phyloP scores from a whole-genome alignment of 108 stramenopile genomes.

The Nitzschia sp. region DNA sequence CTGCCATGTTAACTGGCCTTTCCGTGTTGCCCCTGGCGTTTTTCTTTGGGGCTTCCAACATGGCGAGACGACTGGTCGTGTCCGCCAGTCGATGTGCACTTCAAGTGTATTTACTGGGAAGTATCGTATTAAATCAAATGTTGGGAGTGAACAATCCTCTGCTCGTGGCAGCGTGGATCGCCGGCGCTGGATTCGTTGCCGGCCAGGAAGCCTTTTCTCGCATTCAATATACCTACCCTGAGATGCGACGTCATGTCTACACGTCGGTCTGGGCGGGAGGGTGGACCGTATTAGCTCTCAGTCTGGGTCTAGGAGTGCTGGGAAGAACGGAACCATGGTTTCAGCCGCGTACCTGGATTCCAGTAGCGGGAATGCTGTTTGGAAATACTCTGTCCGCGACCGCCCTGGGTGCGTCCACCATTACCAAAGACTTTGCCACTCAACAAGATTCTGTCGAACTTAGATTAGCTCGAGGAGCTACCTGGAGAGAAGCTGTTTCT shows the following conservation, averaged over 20 bases:
- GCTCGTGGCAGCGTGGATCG: constrained; percentile 29
- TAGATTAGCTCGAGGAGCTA: constrained; percentile 37
- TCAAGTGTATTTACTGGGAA: constrained; percentile 29
- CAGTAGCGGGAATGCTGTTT: constrained; percentile 85
- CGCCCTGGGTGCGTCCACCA: constrained; percentile 40
- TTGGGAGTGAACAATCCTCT: constrained; percentile 14
- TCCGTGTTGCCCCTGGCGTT: constrained; percentile 7
- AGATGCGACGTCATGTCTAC: constrained; percentile 21
- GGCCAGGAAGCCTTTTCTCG: constrained; percentile 24
- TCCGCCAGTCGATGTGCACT: constrained; percentile 36
- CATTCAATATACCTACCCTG: constrained; percentile 26
- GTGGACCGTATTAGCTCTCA: constrained; percentile 10
- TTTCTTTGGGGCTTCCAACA: not conserved
- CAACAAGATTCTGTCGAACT: constrained; percentile 53
- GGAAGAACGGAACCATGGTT: constrained; percentile 26
- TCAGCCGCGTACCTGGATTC: constrained; percentile 55
- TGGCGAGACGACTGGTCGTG: constrained; percentile 11
- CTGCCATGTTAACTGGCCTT: not conserved
- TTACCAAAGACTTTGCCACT: constrained; percentile 41
- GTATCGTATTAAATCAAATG: constrained; percentile 27
- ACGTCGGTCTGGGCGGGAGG: constrained; percentile 15
- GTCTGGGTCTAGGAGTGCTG: constrained; percentile 10
- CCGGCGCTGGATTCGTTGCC: constrained; percentile 26
- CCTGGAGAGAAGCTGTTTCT: constrained; percentile 24
- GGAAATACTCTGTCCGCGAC: constrained; percentile 61